phyloP scores from a whole-genome alignment of 2,329 filamentous ascomycete species.

The Fusarium udum region DNA sequence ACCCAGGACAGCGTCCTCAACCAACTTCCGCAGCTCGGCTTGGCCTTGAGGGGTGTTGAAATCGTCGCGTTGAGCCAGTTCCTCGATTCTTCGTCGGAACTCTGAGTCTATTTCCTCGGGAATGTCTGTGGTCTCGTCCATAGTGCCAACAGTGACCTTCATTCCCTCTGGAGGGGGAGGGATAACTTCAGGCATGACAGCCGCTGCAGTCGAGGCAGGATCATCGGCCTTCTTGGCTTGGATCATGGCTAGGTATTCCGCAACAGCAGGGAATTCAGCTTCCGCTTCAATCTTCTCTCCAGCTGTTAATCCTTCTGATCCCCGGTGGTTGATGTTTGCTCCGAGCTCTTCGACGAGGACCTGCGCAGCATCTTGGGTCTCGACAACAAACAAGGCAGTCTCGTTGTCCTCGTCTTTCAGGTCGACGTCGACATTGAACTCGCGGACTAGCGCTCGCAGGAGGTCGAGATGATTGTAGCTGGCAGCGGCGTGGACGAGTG shows the following conservation, averaged over 20 bases:
- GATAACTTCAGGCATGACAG: constrained; percentile 52
- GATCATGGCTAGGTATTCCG: constrained; percentile 27
- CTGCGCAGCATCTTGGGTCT: constrained; percentile 80
- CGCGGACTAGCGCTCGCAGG: constrained; percentile 76
- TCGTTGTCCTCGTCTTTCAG: constrained; percentile 90
- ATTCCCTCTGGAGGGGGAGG: constrained; percentile 79
- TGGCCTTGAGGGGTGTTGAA: constrained; percentile 86
- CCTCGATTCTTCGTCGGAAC: constrained; percentile 86
- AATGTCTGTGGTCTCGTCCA: constrained; percentile 70
- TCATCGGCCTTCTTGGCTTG: constrained; percentile 42
- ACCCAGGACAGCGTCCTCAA: constrained; percentile 81
- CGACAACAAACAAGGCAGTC: constrained; percentile 92
- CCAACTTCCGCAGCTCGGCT: constrained; percentile 77
- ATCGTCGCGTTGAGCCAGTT: constrained; percentile 83
- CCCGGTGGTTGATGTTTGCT: constrained; percentile 71
- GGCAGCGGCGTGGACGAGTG: constrained; percentile 88
- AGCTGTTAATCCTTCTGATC: constrained; percentile 81
- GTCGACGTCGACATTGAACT: constrained; percentile 82
- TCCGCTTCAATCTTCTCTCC: constrained; percentile 72
- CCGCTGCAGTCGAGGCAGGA: constrained; percentile 44
- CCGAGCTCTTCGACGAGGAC: constrained; percentile 85
- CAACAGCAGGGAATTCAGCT: constrained; percentile 38
- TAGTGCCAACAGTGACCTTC: constrained; percentile 78
- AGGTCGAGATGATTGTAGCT: constrained; percentile 91
- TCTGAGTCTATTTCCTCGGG: constrained; percentile 78